Evolutionary conservation across 176 grass and related monocot species (phyloP), one percentile per base, ranked within the genome.

Genomic region (Tillandsia leiboldiana): DNA sequence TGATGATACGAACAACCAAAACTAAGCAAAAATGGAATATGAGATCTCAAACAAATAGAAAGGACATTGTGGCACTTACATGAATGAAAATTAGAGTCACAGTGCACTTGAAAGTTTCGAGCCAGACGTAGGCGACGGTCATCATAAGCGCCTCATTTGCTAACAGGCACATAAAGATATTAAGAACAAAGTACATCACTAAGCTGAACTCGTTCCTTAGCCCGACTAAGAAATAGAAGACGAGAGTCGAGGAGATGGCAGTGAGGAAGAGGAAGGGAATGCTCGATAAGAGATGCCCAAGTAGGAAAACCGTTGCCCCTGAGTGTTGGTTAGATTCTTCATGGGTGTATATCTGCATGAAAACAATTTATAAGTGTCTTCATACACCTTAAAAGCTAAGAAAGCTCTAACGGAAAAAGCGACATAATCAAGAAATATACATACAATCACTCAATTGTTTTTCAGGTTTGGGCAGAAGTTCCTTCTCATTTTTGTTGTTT

Each of bases 61-160:
- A 61, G 54, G 10, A 9, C 42, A 9, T 49, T 65, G 14, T 9
- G 13, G 11, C 11, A 66, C 93, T 90, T 85, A 96, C 93, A n/a
- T 96, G 83, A 76, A 96, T 26, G 67, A 73, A 96, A 61, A 87
- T 26, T 26, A 96, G 57, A 59, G 86, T 89, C 52, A 92, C 62
- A 33, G 69, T 96, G 67, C 83, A 96, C 50, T 81, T 87, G 50
- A 87, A 92, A 10, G 67, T 85, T 48, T 96, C 88, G 2, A 92
- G 86, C 88, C 88, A 96, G 13, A 89, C 72, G 61, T 89, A 83
- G 5, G 88, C 67, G 22, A 85, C 51, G 64, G 83, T 73, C 93
- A 92, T 92, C 81, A 96, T 92, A 70, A 96, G 73, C 5, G 86
- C 86, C 68, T 96, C 93, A 62, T 96, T 96, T 20, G 88, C 93